These are phyloP conservation scores for Cyberlindnera amylophila DNA, from an alignment of 805 yeast genomes.

Conservation along the genomic window DNA sequence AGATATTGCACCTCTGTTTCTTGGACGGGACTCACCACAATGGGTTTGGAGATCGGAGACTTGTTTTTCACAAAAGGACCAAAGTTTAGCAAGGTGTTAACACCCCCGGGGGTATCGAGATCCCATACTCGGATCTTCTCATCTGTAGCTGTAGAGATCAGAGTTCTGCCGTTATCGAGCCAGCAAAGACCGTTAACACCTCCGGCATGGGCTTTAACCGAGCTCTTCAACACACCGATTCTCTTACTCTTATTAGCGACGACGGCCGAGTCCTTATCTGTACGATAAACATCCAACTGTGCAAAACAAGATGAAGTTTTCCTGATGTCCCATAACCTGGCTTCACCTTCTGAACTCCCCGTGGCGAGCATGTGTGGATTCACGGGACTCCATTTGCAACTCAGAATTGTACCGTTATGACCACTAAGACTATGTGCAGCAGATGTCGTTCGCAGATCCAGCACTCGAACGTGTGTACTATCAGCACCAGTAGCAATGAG, in stretches of 20 bases:
- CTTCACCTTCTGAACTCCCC: constrained; percentile 80
- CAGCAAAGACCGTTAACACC: constrained; percentile 78
- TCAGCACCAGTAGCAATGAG: constrained; percentile 70
- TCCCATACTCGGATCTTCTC: constrained; percentile 83
- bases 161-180: constrained; percentile 59
- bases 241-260: constrained; percentile 21
- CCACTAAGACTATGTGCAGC: constrained; percentile 69
- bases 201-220: constrained; percentile 63
- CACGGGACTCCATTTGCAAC: constrained; percentile 74
- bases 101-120: constrained; percentile 43
- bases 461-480: constrained; percentile 60
- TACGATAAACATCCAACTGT: constrained; percentile 54
- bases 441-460: constrained; percentile 72
- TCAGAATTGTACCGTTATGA: constrained; percentile 46
- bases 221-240: constrained; percentile 20
- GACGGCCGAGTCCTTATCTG: constrained; percentile 29
- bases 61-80: constrained; percentile 76
- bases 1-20: constrained; percentile 57
- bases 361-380: constrained; percentile 60
- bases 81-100: constrained; percentile 65
- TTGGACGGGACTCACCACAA: constrained; percentile 34
- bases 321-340: constrained; percentile 83
- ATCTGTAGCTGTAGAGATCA: constrained; percentile 73
- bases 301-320: constrained; percentile 60
- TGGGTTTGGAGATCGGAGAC: constrained; percentile 28